phyloP scores from a whole-genome alignment of 176 grass and related monocot species.

The Carex kokanica region DNA sequence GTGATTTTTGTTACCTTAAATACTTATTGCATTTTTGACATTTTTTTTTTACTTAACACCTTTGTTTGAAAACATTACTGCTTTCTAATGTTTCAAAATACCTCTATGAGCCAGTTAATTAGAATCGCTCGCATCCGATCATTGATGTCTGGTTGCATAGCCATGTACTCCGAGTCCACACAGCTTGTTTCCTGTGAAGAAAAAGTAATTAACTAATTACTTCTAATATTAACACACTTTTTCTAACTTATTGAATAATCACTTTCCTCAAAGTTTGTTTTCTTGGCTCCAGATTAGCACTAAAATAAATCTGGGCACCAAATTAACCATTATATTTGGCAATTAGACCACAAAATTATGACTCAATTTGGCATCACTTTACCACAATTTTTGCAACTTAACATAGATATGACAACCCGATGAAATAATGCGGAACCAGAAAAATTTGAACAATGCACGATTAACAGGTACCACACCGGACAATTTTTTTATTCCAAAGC shows the following conservation, averaged over 20 bases:
- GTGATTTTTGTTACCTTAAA: background rate
- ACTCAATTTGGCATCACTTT: background rate
- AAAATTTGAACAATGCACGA: background rate
- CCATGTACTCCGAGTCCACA: constrained; percentile 73
- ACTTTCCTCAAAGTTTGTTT: background rate
- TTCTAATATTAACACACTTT: background rate
- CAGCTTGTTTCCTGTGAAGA: constrained; percentile 47
- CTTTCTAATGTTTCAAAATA: constrained; percentile 10
- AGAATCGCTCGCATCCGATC: constrained; percentile 91
- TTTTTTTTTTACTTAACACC: background rate
- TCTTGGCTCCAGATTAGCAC: background rate
- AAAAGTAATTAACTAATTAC: background rate
- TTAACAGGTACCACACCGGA: background rate
- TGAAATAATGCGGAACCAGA: background rate
- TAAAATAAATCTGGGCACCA: background rate
- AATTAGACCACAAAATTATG: background rate
- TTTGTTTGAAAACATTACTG: background rate
- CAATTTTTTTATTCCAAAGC: background rate
- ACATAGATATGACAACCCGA: background rate
- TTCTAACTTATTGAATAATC: background rate
- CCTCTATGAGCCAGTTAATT: constrained; percentile 88
- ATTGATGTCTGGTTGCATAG: constrained; percentile 70
- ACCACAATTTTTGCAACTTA: background rate
- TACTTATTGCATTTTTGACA: background rate
- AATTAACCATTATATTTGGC: background rate